phyloP scores from a whole-genome alignment of 1,284 basidiomycete genomes.

The Cryptococcus sp. region DNA sequence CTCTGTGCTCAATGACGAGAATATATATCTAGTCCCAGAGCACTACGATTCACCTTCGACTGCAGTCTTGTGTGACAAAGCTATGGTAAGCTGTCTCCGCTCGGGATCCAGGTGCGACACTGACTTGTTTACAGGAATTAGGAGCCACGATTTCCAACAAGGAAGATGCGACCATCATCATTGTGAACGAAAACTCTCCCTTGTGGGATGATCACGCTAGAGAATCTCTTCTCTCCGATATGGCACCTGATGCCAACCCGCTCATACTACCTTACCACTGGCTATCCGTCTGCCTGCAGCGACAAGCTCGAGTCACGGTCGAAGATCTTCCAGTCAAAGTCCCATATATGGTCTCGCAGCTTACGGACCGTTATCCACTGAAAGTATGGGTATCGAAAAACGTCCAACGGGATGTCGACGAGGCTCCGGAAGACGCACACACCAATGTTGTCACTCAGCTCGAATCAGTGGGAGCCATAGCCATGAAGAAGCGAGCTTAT shows the following conservation, averaged over 20 bases:
- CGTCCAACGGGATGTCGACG: constrained; percentile 11
- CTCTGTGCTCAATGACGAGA: too few species aligned
- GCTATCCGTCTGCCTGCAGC: constrained; percentile 19
- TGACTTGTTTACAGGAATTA: too few species aligned
- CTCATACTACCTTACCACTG: constrained; percentile 31
- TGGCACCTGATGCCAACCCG: neutral
- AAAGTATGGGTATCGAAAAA: constrained; percentile 36
- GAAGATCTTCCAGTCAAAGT: constrained; percentile 8
- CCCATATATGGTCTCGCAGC: constrained; percentile 20
- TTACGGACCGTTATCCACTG: constrained; percentile 18
- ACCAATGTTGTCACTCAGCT: constrained; percentile 7
- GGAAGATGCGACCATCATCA: neutral
- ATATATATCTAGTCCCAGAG: too few species aligned
- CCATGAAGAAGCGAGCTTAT: constrained; percentile 21
- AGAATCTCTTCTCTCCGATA: neutral
- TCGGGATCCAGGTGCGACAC: too few species aligned
- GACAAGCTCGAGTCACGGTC: constrained; percentile 6
- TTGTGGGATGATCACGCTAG: neutral
- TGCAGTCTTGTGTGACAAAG: too few species aligned
- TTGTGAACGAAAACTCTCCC: neutral
- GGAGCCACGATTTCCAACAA: neutral
- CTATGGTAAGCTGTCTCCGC: too few species aligned
- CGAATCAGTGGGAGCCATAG: constrained; percentile 23
- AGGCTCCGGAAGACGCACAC: constrained; percentile 17
- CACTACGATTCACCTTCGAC: too few species aligned